phyloP scores from a whole-genome alignment of 495 filamentous ascomycete species.

The Copromyces sp. region DNA sequence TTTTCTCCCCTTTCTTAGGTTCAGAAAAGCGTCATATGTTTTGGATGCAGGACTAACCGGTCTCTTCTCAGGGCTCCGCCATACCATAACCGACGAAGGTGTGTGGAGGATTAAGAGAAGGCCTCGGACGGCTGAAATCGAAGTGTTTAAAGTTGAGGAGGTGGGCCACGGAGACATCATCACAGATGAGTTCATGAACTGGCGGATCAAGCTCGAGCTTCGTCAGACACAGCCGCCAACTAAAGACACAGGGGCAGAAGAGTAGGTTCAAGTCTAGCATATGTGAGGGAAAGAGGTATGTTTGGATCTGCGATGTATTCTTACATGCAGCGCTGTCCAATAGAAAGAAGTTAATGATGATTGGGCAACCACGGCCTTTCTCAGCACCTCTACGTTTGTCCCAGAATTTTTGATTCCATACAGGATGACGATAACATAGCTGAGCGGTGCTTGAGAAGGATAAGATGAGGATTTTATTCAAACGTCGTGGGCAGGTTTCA shows the following conservation, averaged over 20 bases:
- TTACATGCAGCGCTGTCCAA: neutral
- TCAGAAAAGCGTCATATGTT: neutral
- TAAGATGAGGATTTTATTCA: neutral
- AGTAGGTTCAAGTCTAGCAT: neutral
- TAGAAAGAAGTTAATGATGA: neutral
- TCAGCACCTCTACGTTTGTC: neutral
- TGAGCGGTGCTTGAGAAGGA: neutral
- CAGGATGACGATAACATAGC: neutral
- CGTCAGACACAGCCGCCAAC: conserved; percentile 1
- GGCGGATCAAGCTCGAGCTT: conserved; percentile 48
- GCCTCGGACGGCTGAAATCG: conserved; percentile 47
- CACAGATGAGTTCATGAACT: conserved; percentile 63
- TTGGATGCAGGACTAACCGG: neutral
- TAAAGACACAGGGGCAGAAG: neutral
- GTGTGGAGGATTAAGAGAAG: conserved; percentile 71
- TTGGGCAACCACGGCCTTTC: neutral
- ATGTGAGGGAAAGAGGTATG: neutral
- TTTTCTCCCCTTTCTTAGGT: neutral
- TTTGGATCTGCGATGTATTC: neutral
- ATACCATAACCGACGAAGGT: conserved; percentile 56
- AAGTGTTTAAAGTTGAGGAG: conserved; percentile 63
- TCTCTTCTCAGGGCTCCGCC: conserved; percentile 45
- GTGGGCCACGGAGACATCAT: conserved; percentile 67
- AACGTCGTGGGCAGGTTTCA: neutral
- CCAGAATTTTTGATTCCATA: neutral